Evolutionary conservation across 176 grass and related monocot species (phyloP).

Genomic region (Microstegium vimineum): DNA sequence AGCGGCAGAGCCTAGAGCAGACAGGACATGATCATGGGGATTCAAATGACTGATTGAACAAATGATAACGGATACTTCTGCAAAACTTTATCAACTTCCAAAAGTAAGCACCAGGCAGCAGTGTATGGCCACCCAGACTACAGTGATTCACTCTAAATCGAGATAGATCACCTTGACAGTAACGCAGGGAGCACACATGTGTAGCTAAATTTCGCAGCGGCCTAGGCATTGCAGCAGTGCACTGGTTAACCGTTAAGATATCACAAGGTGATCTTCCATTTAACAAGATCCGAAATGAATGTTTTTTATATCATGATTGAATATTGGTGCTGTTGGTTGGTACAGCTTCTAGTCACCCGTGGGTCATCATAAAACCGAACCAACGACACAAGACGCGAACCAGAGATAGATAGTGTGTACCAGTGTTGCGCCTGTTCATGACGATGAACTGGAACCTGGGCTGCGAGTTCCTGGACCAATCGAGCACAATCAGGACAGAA

Average conservation of each 20-base stretch:
- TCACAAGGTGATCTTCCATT: background rate
- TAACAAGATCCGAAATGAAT: background rate
- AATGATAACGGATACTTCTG: background rate
- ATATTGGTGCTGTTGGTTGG: background rate
- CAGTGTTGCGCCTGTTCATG: conserved; percentile 78
- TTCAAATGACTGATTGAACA: background rate
- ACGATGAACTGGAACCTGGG: conserved; percentile 87
- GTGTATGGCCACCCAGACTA: background rate
- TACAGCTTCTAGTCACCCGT: background rate
- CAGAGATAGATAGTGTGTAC: conserved; percentile 27
- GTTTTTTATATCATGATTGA: background rate
- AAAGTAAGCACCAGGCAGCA: background rate
- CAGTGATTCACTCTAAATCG: background rate
- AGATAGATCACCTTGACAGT: background rate
- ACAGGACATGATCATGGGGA: background rate
- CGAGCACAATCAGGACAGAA: background rate
- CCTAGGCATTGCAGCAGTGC: background rate
- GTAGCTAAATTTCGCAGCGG: background rate
- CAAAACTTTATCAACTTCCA: background rate
- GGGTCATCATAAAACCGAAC: background rate
- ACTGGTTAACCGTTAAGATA: background rate
- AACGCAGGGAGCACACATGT: background rate
- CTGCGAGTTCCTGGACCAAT: conserved; percentile 52
- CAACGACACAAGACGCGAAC: background rate
- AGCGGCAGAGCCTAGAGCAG: too few species aligned